Evolutionary conservation across 805 yeast genomes (phyloP).

Genomic region (Groenewaldozyma salmanticensis): DNA sequence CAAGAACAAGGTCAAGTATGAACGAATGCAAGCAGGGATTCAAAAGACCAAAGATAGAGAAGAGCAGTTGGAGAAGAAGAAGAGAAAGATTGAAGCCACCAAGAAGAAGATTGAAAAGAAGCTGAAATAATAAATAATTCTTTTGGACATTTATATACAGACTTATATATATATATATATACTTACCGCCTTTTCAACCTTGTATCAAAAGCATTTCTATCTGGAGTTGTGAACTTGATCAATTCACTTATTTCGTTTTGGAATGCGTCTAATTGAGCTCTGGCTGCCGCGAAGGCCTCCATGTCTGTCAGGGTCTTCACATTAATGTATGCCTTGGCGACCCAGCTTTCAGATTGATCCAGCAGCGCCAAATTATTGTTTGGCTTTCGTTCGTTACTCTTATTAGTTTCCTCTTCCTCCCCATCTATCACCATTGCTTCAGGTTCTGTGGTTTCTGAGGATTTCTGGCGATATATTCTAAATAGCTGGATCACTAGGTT

Average conservation of each 20-base stretch:
- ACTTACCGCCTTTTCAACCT: slow-evolving; percentile 35
- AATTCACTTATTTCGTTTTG: slow-evolving; percentile 62
- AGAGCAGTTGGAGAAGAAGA: slow-evolving; percentile 60
- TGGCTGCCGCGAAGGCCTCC: slow-evolving; percentile 56
- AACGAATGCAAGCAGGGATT: slow-evolving; percentile 88
- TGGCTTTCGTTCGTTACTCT: neutral
- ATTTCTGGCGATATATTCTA: slow-evolving; percentile 25
- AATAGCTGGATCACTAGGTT: slow-evolving; percentile 48
- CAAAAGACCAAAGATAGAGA: slow-evolving; percentile 72
- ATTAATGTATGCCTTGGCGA: slow-evolving; percentile 56
- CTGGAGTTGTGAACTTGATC: slow-evolving; percentile 63
- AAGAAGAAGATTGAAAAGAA: slow-evolving; percentile 9
- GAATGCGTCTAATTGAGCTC: slow-evolving; percentile 48
- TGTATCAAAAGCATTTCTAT: slow-evolving; percentile 72
- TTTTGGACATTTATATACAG: neutral
- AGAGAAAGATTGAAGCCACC: slow-evolving; percentile 32
- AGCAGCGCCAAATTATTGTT: slow-evolving; percentile 12
- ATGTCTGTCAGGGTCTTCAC: slow-evolving; percentile 66
- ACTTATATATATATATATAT: neutral
- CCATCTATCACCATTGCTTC: slow-evolving; percentile 5
- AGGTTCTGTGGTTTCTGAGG: too few species aligned
- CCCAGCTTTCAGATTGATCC: slow-evolving; percentile 24
- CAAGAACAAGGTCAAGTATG: slow-evolving; percentile 88
- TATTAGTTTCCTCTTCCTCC: neutral
- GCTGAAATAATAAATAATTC: neutral